Evolutionary conservation across 2,329 filamentous ascomycete genomes (phyloP).

Genomic region (Penicillium sp.): DNA sequence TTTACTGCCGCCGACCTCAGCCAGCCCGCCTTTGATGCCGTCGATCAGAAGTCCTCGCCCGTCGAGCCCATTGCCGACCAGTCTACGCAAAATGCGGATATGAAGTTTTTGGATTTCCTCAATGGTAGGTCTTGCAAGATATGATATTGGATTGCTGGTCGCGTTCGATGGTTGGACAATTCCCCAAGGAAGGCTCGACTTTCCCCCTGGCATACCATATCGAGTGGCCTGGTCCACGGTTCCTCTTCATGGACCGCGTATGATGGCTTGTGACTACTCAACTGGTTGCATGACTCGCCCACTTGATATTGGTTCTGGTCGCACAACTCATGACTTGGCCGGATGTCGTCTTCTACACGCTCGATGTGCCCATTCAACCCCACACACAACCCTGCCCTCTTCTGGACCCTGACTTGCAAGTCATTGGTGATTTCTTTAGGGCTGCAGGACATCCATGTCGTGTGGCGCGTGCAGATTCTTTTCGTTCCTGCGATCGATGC

Average conservation of each 20-base stretch:
- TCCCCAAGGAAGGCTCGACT: background rate
- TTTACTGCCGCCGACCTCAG: slow-evolving; percentile 32
- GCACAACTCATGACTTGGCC: slow-evolving; percentile 10
- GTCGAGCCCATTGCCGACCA: slow-evolving; percentile 23
- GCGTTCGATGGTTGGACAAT: slow-evolving; percentile 12
- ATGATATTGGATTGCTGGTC: slow-evolving; percentile 12
- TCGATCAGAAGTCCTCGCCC: slow-evolving; percentile 33
- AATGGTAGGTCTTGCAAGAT: slow-evolving; percentile 42
- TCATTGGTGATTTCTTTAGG: slow-evolving; percentile 3
- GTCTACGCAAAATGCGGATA: slow-evolving; percentile 31
- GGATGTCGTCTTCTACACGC: slow-evolving; percentile 18
- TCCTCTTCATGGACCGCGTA: slow-evolving; percentile 6
- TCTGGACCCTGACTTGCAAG: slow-evolving; percentile 12
- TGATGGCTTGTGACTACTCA: slow-evolving; percentile 7
- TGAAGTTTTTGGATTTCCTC: slow-evolving; percentile 47
- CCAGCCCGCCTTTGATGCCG: slow-evolving; percentile 36
- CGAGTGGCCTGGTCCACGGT: slow-evolving; percentile 2
- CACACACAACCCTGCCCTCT: background rate
- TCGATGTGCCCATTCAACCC: slow-evolving; percentile 10
- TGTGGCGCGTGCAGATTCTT: slow-evolving; percentile 14
- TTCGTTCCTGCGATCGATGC: slow-evolving; percentile 5
- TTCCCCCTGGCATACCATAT: slow-evolving; percentile 14
- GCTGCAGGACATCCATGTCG: slow-evolving; percentile 16
- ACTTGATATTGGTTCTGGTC: slow-evolving; percentile 5
- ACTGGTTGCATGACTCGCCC: slow-evolving; percentile 12